Conservation (phyloP, 495 filamentous ascomycete genomes). For the Umbilicaria muhlenbergii region DNA sequence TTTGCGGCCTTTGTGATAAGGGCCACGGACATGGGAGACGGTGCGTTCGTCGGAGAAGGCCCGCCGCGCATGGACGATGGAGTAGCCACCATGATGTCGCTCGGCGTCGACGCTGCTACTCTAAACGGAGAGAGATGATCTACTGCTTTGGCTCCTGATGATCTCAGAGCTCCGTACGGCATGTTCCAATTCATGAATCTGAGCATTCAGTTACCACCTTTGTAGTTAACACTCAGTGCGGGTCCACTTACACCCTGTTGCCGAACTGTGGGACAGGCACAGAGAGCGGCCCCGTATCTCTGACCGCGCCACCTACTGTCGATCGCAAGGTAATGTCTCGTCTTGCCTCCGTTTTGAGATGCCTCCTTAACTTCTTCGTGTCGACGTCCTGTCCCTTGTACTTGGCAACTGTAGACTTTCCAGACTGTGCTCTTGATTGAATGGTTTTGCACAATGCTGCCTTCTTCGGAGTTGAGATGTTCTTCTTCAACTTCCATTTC, state of each 20-base stretch:
- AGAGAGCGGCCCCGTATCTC: constrained; percentile 12
- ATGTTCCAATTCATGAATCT: constrained; percentile 21
- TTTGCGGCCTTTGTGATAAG: constrained; percentile 14
- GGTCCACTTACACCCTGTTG: constrained; percentile 11
- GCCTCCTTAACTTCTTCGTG: constrained; percentile 20
- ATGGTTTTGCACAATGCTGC: constrained; percentile 5
- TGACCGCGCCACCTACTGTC: constrained; percentile 5
- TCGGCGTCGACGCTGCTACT: constrained; percentile 5
- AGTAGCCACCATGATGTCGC: constrained; percentile 11
- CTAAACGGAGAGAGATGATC: constrained; percentile 10
- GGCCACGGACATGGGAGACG: constrained; percentile 15
- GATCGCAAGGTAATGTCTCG: constrained; percentile 2
- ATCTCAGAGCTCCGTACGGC: constrained; percentile 10
- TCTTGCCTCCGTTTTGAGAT: constrained; percentile 16
- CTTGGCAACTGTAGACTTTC: constrained; percentile 13
- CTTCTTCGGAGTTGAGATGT: constrained; percentile 15
- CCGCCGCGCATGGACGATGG: constrained; percentile 6
- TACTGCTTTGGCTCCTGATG: constrained; percentile 3
- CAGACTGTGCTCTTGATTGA: constrained; percentile 13
- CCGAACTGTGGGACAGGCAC: constrained; percentile 9
- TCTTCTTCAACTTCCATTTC: constrained; percentile 26
- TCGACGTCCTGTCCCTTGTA: constrained; percentile 14
- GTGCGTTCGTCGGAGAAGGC: constrained; percentile 13
- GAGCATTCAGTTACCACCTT: constrained; percentile 1
- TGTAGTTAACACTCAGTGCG: constrained; percentile 1